Evolutionary conservation across 805 yeast genomes (phyloP), one percentile per base, ranked within the genome.

Genomic region (Metschnikowia arizonensis): DNA sequence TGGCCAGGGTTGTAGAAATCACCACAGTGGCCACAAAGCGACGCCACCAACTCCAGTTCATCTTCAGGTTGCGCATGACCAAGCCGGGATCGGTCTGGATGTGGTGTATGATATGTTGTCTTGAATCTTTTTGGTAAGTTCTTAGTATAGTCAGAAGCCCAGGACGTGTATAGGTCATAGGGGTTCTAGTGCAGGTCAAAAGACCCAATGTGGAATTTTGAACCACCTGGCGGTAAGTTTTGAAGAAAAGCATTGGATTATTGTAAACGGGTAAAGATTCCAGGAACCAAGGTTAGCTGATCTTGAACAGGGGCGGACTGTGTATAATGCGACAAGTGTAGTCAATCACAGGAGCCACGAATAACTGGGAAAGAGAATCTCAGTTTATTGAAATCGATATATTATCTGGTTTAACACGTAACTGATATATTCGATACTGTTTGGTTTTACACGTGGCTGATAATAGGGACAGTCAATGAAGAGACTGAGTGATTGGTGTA

Each of bases 1-100:
- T 63, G 9, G 64, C 52, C 10, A 59, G 34, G 5, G 63, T 39
- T 32, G 62, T 56, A 6, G 66, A 55, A 2, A 56, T 48, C 0
- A 50, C 54, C 26, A 62, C 45, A 3, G 61, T 42, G 9, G 60
- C 3, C 1, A 58, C 9, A 0, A 58, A 52, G 3, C 66, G 61
- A 24, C 52, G 50, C 24, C 62, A 45, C 6, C 61, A 50, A 18
- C 58, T 47, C 34, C 52, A 37, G 23, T 46, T 17, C 38, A 18
- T 9, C 14, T n/a, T 46, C 14, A 42, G 46, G 12, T 17, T 14
- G 4, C 33, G 30, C 9, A 46, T 17, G 19, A 51, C 14, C 10
- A 55, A 18, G 7, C 31, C 14, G 5, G 50, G 51, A 36, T 50
- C 50, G 18, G 35, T 39, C 18, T 48, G 44, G 18, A 55, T 44